These are phyloP conservation scores for Solanum dulcamara DNA, from an alignment of 257 asterid species.

Conservation along the genomic window DNA sequence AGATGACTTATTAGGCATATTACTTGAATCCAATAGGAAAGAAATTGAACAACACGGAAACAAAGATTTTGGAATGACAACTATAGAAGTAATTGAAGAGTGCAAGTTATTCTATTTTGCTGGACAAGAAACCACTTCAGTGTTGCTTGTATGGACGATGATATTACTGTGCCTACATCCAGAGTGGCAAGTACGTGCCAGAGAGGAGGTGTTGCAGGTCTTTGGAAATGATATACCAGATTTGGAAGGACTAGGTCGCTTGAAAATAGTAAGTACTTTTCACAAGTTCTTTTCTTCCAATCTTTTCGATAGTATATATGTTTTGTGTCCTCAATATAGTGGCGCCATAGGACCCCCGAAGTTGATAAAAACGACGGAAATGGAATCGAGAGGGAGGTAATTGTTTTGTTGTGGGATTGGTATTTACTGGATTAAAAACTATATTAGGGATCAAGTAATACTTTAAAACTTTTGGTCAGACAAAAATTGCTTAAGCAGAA, in stretches of 20 bases:
- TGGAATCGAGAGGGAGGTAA: neutral
- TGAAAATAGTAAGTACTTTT: slow-evolving; percentile 18
- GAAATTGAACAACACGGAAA: slow-evolving; percentile 1
- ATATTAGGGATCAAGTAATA: neutral
- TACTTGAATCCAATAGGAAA: slow-evolving; percentile 7
- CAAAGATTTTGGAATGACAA: slow-evolving; percentile 3
- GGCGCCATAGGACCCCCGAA: neutral
- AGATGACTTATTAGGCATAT: slow-evolving; percentile 8
- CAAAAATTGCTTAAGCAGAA: neutral
- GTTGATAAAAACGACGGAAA: neutral
- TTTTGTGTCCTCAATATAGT: neutral
- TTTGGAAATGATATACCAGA: slow-evolving; percentile 18
- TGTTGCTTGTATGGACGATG: slow-evolving; percentile 45
- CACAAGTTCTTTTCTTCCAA: neutral
- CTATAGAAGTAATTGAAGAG: slow-evolving; percentile 20
- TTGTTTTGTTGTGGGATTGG: neutral
- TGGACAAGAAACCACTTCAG: slow-evolving; percentile 52
- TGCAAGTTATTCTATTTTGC: slow-evolving; percentile 49
- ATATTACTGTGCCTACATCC: slow-evolving; percentile 10
- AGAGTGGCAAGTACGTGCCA: slow-evolving; percentile 26
- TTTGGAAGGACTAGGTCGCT: slow-evolving; percentile 14
- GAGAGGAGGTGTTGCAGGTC: slow-evolving; percentile 21
- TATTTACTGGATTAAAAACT: too few species aligned
- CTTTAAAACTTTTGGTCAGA: neutral
- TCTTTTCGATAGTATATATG: neutral